Evolutionary conservation across 352 stramenopile genomes (phyloP).

Genomic region (Phytophthora pisi): DNA sequence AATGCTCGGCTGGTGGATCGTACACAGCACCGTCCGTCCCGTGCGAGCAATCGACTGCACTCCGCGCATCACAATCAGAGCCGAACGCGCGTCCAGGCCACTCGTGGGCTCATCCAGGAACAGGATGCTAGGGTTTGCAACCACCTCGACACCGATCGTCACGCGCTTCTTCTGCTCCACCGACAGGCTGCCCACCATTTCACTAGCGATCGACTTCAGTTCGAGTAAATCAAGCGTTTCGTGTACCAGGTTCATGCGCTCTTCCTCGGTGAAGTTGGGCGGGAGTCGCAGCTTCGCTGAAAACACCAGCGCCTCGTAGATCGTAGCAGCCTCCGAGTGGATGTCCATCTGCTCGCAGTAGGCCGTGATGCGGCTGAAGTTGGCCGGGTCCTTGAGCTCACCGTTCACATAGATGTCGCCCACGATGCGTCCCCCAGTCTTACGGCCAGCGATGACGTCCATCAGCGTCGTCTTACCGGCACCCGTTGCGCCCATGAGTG

Average conservation of each 20-base stretch:
- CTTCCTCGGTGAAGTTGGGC: constrained; percentile 20
- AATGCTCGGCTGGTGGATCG: constrained; percentile 67
- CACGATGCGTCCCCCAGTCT: constrained; percentile 63
- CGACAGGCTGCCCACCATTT: constrained; percentile 58
- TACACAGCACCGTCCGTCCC: constrained; percentile 86
- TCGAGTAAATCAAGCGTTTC: constrained; percentile 47
- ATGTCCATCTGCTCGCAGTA: constrained; percentile 95
- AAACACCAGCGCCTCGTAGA: constrained; percentile 92
- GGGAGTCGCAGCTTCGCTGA: constrained; percentile 87
- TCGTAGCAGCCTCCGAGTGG: constrained; percentile 81
- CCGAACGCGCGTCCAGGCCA: constrained; percentile 86
- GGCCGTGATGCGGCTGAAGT: constrained; percentile 88
- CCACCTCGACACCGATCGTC: constrained; percentile 93
- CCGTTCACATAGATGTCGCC: constrained; percentile 92
- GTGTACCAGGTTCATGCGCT: constrained; percentile 44
- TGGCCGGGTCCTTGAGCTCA: constrained; percentile 64
- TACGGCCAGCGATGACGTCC: constrained; percentile 65
- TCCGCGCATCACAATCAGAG: constrained; percentile 87
- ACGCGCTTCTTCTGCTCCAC: constrained; percentile 95
- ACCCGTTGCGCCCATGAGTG: constrained; percentile 75
- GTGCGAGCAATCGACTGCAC: constrained; percentile 85
- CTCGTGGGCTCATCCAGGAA: constrained; percentile 95
- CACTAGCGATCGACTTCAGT: constrained; percentile 21
- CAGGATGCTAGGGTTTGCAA: constrained; percentile 92
- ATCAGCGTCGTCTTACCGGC: constrained; percentile 71